Evolutionary conservation across 805 yeast species (phyloP).

Genomic region (Nematodospora valgi): DNA sequence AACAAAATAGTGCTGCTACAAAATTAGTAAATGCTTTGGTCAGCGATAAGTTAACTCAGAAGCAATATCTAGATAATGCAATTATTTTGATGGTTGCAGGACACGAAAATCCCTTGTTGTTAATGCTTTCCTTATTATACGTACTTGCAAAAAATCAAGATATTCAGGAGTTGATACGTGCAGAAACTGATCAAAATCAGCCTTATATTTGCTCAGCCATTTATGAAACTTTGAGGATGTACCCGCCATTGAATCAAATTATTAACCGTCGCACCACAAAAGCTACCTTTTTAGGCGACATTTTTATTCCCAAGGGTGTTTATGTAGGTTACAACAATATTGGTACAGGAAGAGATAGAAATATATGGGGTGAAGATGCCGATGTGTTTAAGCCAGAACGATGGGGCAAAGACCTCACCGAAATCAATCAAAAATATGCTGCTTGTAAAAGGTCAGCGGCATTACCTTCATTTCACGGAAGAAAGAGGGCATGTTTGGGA

Average conservation of each 20-base stretch:
- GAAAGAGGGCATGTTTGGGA: slow-evolving; percentile 58
- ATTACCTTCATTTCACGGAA: slow-evolving; percentile 56
- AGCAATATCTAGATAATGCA: slow-evolving; percentile 52
- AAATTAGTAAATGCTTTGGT: slow-evolving; percentile 39
- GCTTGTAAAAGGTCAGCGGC: slow-evolving; percentile 42
- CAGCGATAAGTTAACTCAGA: slow-evolving; percentile 33
- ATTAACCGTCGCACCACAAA: slow-evolving; percentile 47
- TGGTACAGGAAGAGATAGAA: slow-evolving; percentile 45
- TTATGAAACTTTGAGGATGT: slow-evolving; percentile 47
- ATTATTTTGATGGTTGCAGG: slow-evolving; percentile 59
- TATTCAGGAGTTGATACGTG: slow-evolving; percentile 30
- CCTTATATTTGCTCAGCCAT: slow-evolving; percentile 34
- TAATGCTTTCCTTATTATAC: slow-evolving; percentile 46
- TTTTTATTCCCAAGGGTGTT: slow-evolving; percentile 45
- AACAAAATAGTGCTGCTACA: slow-evolving; percentile 37
- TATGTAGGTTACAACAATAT: slow-evolving; percentile 57
- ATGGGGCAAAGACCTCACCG: slow-evolving; percentile 46
- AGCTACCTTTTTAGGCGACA: slow-evolving; percentile 38
- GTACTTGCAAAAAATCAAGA: slow-evolving; percentile 41
- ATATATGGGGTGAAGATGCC: slow-evolving; percentile 45
- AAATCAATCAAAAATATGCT: slow-evolving; percentile 37
- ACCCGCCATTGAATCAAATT: slow-evolving; percentile 57
- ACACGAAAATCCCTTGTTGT: slow-evolving; percentile 59
- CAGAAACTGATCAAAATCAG: slow-evolving; percentile 1
- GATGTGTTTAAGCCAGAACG: slow-evolving; percentile 45